Evolutionary conservation across 2,329 filamentous ascomycete species (phyloP), one percentile per base, ranked within the genome.

Genomic region (Beauveria rudraprayagi): DNA sequence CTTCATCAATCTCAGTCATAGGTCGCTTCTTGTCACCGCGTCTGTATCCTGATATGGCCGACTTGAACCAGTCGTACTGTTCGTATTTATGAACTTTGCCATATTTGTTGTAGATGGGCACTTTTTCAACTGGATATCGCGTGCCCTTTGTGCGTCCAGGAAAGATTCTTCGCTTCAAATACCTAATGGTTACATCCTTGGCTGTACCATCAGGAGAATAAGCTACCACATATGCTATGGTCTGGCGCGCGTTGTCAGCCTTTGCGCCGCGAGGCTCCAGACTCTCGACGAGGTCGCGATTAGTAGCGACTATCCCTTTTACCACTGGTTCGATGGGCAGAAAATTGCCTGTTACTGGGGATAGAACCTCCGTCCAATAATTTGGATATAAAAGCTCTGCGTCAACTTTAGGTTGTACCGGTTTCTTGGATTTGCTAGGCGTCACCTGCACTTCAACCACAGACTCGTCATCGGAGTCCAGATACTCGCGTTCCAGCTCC

Each of bases 151-250:
- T 96, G 66, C 92, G 89, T 4, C 94, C 93, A 0, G 94, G 94
- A 71, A 92, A 86, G 58, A 88, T 82, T 61, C 89, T 89, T 24
- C 88, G 85, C 68, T 88, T 92, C 8, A 99, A 77, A 71, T 99
- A 99, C 30, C 94, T 84, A 11, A 94, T 87, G 0, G 94, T 99
- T 17, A 99, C 89, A 70, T 99, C 94, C 71, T 97, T 97, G 14
- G 91, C 92, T 0, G 91, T 92, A 2, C 90, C 91, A 70, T 97
- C 92, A 3, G 84, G 75, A 0, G 90, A 91, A 73, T 90, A 91
- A 0, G 89, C 92, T 22, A 97, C 79, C 2, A 96, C 83, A 69
- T 99, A 99, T 51, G 90, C 90, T 69, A 96, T 91, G 14, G 96
- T 85, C 72, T 97, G 93, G 67, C 91, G 93, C 0, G 89, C 85